These are phyloP conservation scores for Cutaneotrichosporon sp. DNA, from an alignment of 1,284 basidiomycete species.

Conservation along the genomic window DNA sequence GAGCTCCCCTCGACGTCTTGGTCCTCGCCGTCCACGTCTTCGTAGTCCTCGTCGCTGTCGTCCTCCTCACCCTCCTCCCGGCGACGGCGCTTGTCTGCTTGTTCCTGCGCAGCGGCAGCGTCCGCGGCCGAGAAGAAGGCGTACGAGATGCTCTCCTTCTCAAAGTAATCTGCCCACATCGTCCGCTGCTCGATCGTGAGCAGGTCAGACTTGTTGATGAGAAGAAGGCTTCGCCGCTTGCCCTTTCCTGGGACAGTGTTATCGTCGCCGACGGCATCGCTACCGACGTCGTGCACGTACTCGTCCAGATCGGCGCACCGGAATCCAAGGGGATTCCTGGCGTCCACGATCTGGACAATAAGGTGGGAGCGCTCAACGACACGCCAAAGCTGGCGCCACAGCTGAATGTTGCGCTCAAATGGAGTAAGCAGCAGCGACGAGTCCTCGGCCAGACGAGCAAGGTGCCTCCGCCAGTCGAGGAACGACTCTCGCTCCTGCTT, in stretches of 20 bases:
- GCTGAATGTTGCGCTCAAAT: constrained; percentile 92
- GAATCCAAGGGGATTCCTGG: constrained; percentile 84
- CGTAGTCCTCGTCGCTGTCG: constrained; percentile 29
- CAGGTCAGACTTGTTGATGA: constrained; percentile 96
- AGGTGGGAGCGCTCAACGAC: constrained; percentile 90
- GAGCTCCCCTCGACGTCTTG: constrained; percentile 19
- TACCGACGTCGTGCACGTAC: constrained; percentile 79
- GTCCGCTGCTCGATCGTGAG: constrained; percentile 81
- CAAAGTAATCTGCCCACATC: constrained; percentile 92
- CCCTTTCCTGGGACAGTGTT: constrained; percentile 63
- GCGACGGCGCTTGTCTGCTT: constrained; percentile 52
- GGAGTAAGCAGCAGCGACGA: constrained; percentile 76
- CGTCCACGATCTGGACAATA: constrained; percentile 92
- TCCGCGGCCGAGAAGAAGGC: constrained; percentile 96
- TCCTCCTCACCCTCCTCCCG: constrained; percentile 36
- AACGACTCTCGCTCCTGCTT: constrained; percentile 81
- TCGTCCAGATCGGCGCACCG: constrained; percentile 85
- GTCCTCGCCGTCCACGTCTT: constrained; percentile 27
- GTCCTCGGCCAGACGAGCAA: constrained; percentile 62
- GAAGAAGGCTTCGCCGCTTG: constrained; percentile 65
- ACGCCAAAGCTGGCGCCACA: constrained; percentile 87
- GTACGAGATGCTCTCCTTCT: constrained; percentile 69
- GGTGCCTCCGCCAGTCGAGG: constrained; percentile 79
- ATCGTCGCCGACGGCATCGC: constrained; percentile 54
- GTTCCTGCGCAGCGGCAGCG: constrained; percentile 74